These are phyloP conservation scores for Venturia carpophila DNA, from an alignment of 2,329 filamentous ascomycete species.

Conservation along the genomic window DNA sequence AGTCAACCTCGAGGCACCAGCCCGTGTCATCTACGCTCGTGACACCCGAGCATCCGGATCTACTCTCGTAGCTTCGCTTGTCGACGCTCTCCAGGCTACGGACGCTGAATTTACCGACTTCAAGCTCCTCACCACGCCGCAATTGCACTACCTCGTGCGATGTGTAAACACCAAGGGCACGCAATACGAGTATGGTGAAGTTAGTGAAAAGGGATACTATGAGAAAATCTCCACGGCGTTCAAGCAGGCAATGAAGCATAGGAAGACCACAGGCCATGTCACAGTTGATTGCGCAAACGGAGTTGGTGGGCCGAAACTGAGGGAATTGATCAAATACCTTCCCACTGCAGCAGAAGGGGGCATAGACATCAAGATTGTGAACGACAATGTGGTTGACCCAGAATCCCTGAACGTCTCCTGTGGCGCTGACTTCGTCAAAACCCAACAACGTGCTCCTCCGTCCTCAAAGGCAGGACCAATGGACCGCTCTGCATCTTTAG, in stretches of 20 bases:
- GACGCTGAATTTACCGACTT: conserved; percentile 71
- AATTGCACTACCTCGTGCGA: conserved; percentile 91
- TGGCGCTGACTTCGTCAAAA: conserved; percentile 96
- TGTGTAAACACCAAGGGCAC: conserved; percentile 90
- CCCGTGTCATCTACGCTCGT: conserved; percentile 79
- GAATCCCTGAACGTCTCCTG: conserved; percentile 84
- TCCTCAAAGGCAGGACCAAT: conserved; percentile 68
- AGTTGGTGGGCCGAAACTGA: conserved; percentile 85
- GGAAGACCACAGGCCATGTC: conserved; percentile 64
- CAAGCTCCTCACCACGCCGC: conserved; percentile 91
- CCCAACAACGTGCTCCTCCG: conserved; percentile 82
- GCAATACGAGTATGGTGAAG: conserved; percentile 76
- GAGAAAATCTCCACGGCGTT: conserved; percentile 84
- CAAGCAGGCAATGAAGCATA: conserved; percentile 69
- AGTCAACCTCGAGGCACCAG: conserved; percentile 61
- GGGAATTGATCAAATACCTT: conserved; percentile 76
- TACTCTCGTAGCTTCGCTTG: conserved; percentile 68
- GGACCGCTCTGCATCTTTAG: conserved; percentile 80
- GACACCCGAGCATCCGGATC: conserved; percentile 92
- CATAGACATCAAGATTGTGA: conserved; percentile 78
- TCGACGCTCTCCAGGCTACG: conserved; percentile 70
- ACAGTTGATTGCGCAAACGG: conserved; percentile 95
- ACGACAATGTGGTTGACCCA: conserved; percentile 85
- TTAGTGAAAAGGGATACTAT: conserved; percentile 89
- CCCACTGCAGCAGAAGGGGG: conserved; percentile 58